Evolutionary conservation across 1,139 yeast genomes (phyloP).

Genomic region (Arxiozyma bovina): DNA sequence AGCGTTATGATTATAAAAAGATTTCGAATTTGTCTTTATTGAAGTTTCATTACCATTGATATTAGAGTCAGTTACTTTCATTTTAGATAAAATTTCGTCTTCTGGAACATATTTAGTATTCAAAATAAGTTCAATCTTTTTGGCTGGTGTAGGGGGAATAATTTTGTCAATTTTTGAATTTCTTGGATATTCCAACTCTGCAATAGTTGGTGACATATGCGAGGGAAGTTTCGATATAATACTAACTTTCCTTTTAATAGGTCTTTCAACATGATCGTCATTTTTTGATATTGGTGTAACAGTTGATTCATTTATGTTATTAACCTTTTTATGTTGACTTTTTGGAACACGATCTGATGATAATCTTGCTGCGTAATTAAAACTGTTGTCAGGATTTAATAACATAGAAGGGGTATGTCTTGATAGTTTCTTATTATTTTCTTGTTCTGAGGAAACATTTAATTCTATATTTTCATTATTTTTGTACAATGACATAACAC

Average conservation of each 20-base stretch:
- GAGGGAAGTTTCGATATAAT: constrained; percentile 19
- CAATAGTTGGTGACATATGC: constrained; percentile 27
- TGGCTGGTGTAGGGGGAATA: constrained; percentile 62
- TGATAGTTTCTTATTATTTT: constrained; percentile 4
- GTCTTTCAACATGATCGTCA: not conserved
- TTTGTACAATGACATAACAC: constrained; percentile 25
- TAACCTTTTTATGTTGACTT: not conserved
- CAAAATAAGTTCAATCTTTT: constrained; percentile 44
- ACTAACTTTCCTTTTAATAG: constrained; percentile 7
- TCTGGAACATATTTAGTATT: constrained; percentile 22
- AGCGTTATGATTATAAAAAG: not conserved
- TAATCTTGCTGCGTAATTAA: constrained; percentile 8
- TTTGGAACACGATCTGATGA: constrained; percentile 1
- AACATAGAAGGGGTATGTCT: constrained; percentile 29
- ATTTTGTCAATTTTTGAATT: constrained; percentile 39
- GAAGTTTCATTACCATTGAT: not conserved
- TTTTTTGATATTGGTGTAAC: not conserved
- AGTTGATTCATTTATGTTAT: not conserved
- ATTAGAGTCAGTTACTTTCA: not conserved
- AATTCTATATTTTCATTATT: constrained; percentile 12
- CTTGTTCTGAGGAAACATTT: constrained; percentile 13
- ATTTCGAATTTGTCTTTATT: not conserved
- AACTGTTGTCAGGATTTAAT: constrained; percentile 26
- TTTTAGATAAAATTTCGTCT: constrained; percentile 1
- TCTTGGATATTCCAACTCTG: constrained; percentile 30